Evolutionary conservation across 371 early-diverging fungal genomes (phyloP).

Genomic region (Saksenaea vasiformis): DNA sequence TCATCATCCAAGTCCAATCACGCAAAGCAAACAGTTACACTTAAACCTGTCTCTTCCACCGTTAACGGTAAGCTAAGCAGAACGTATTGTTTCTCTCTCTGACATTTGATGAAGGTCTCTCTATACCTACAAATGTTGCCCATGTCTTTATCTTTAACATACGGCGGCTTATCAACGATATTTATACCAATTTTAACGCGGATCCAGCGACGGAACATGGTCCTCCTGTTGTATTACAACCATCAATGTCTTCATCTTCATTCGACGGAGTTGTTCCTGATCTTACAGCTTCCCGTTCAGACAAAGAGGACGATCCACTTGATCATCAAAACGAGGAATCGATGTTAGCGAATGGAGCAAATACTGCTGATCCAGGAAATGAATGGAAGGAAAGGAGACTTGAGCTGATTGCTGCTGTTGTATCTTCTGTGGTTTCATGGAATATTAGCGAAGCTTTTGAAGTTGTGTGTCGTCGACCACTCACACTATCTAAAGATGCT

Average conservation of each 20-base stretch:
- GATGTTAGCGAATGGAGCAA: background rate
- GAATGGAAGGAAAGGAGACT: constrained; percentile 24
- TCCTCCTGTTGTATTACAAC: constrained; percentile 18
- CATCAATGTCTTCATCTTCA: constrained; percentile 35
- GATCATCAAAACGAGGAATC: constrained; percentile 24
- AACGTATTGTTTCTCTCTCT: background rate
- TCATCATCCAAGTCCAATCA: constrained; percentile 8
- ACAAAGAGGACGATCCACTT: constrained; percentile 41
- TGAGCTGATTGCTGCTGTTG: constrained; percentile 39
- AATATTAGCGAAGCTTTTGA: constrained; percentile 50
- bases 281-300: constrained; percentile 21
- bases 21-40: constrained; percentile 28
- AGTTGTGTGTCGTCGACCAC: constrained; percentile 29
- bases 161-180: constrained; percentile 42
- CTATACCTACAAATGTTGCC: constrained; percentile 26
- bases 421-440: constrained; percentile 58
- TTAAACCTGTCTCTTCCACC: constrained; percentile 29
- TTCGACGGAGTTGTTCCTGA: constrained; percentile 43
- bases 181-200: constrained; percentile 22
- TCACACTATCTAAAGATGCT: constrained; percentile 27
- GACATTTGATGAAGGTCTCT: constrained; percentile 6
- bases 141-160: constrained; percentile 45
- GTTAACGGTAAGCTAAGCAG: constrained; percentile 20
- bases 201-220: background rate
- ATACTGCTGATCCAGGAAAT: background rate